Percentiles rank a stretch among this genome's conserved stretches.
Evolutionary conservation across 805 yeast genomes (phyloP).

Genomic region (Candida fluviatilis): DNA sequence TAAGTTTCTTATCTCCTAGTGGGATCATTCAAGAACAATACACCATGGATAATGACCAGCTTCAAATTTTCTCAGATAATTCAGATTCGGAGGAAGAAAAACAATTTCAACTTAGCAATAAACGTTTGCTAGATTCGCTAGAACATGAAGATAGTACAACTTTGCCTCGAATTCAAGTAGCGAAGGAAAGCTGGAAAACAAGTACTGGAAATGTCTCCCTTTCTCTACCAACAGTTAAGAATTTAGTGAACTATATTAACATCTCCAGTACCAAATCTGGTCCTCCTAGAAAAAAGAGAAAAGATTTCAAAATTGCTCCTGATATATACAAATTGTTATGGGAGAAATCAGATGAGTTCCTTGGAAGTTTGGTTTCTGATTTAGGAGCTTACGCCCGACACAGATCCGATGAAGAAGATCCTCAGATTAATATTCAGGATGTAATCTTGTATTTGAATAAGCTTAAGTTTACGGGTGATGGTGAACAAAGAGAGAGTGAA

Average conservation of each 20-base stretch:
- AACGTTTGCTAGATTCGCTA: background rate
- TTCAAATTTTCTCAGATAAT: constrained; percentile 4
- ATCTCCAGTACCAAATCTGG: constrained; percentile 7
- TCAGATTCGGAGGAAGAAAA: constrained; percentile 3
- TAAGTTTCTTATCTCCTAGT: constrained; percentile 2
- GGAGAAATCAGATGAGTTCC: constrained; percentile 26
- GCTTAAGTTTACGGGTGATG: constrained; percentile 17
- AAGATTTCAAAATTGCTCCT: constrained; percentile 5
- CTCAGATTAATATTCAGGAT: constrained; percentile 28
- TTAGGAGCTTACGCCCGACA: constrained; percentile 35
- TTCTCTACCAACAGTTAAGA: constrained; percentile 1
- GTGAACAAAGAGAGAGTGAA: constrained; percentile 9
- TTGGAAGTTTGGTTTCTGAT: constrained; percentile 26
- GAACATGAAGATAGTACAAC: background rate
- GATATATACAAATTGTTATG: constrained; percentile 19
- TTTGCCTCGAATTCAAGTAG: background rate
- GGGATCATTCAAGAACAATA: constrained; percentile 11
- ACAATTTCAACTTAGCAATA: background rate
- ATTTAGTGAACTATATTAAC: constrained; percentile 1
- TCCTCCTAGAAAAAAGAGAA: constrained; percentile 7
- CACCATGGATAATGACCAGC: constrained; percentile 8
- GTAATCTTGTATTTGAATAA: constrained; percentile 32
- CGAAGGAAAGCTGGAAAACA: background rate
- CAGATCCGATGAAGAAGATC: constrained; percentile 15
- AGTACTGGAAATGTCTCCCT: constrained; percentile 1